Evolutionary conservation across 78 protist genomes (phyloP).

Genomic region (Emiliania huxleyi): DNA sequence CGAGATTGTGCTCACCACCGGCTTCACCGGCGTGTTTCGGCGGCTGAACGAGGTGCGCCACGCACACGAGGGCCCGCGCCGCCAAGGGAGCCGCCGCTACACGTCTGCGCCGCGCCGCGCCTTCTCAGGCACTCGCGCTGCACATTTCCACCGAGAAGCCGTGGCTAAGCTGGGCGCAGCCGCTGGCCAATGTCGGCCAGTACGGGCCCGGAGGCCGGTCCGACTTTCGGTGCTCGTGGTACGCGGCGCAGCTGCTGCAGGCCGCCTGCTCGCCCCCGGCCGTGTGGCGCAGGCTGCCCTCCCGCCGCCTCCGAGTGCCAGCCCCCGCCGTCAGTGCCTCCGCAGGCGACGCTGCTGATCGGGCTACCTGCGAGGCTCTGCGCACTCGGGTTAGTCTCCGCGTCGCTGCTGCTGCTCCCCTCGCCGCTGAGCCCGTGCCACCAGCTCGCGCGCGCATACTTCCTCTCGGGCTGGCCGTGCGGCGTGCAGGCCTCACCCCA

Average conservation of each 20-base stretch:
- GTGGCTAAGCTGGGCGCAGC: not conserved
- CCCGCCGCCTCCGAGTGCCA: too few species aligned
- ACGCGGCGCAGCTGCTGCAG: not conserved
- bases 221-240: not conserved
- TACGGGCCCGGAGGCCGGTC: not conserved
- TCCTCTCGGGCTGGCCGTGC: not conserved
- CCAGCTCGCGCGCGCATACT: not conserved
- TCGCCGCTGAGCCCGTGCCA: not conserved
- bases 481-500: not conserved
- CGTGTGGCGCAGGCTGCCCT: too few species aligned
- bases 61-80: too few species aligned
- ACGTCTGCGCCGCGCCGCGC: too few species aligned
- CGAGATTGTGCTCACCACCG: not conserved
- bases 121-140: not conserved
- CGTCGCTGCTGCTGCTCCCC: not conserved
- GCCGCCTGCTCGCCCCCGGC: too few species aligned
- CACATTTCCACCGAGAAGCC: not conserved
- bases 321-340: too few species aligned
- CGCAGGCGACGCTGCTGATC: not conserved
- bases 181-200: not conserved
- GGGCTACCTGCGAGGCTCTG: not conserved
- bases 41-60: too few species aligned
- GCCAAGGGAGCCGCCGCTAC: too few species aligned
- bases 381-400: not conserved
- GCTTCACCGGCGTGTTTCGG: not conserved